phyloP scores from a whole-genome alignment of 768 basidiomycete species.

The Paxillus ammoniavirescens region DNA sequence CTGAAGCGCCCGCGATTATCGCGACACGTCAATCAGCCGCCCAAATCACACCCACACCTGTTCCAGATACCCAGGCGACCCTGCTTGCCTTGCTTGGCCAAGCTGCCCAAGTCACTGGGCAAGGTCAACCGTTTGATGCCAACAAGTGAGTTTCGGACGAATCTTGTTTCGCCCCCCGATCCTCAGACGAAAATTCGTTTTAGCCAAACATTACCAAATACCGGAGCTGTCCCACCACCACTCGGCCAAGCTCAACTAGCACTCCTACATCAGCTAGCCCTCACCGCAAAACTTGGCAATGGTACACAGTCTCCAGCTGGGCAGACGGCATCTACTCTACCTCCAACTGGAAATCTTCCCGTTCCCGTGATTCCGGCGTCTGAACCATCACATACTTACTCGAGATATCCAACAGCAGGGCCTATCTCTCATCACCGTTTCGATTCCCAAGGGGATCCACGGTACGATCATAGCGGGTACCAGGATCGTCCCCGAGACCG shows the following conservation, averaged over 20 bases:
- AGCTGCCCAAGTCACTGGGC: constrained; percentile 48
- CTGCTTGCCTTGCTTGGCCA: constrained; percentile 69
- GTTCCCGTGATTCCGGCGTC: neutral
- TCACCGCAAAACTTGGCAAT: constrained; percentile 48
- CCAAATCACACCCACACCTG: constrained; percentile 23
- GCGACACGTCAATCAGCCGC: constrained; percentile 27
- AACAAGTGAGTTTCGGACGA: constrained; percentile 37
- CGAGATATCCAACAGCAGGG: neutral
- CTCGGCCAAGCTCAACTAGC: constrained; percentile 61
- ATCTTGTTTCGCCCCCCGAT: neutral
- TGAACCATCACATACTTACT: constrained; percentile 21
- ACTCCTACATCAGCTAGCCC: constrained; percentile 74
- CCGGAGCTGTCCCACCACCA: constrained; percentile 33
- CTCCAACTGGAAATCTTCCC: constrained; percentile 12
- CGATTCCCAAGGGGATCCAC: constrained; percentile 36
- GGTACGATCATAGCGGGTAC: constrained; percentile 29
- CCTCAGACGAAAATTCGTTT: constrained; percentile 5
- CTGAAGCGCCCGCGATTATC: constrained; percentile 28
- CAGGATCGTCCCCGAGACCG: constrained; percentile 45
- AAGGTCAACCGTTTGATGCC: constrained; percentile 21
- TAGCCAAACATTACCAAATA: constrained; percentile 68
- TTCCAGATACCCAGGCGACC: constrained; percentile 52
- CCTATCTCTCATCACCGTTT: constrained; percentile 28
- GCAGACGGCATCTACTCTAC: constrained; percentile 28
- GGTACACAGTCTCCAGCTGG: constrained; percentile 26